phyloP scores from a whole-genome alignment of 1,284 basidiomycete genomes.

The Rhodofomes roseus region DNA sequence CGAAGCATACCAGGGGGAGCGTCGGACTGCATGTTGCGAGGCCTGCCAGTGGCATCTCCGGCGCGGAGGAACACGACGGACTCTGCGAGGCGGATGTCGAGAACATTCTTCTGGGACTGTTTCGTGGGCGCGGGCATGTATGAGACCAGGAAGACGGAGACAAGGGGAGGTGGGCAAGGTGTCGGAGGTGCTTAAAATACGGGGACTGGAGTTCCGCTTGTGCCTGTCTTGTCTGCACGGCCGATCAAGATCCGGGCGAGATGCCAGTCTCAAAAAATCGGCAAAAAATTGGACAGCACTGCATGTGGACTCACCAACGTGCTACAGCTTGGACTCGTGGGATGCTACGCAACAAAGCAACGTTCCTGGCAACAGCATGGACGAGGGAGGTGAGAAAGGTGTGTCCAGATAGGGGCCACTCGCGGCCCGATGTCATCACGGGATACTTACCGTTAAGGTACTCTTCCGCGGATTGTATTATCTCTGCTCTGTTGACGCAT shows the following conservation, averaged over 20 bases:
- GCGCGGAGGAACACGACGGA: conserved; percentile 77
- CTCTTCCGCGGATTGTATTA: not conserved
- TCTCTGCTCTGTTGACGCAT: not conserved
- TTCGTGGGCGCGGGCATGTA: conserved; percentile 3
- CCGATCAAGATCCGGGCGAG: not conserved
- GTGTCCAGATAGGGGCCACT: not conserved
- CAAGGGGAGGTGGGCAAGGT: not conserved
- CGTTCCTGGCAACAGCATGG: not conserved
- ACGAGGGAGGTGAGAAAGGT: not conserved
- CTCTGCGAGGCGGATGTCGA: conserved; percentile 75
- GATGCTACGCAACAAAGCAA: too few species aligned
- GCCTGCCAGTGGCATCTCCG: conserved; percentile 44
- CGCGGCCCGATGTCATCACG: not conserved
- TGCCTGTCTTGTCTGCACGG: not conserved
- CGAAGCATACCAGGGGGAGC: conserved; percentile 77
- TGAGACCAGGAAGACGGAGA: not conserved
- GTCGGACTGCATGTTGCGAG: conserved; percentile 40
- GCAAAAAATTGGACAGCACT: not conserved
- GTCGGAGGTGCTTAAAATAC: not conserved
- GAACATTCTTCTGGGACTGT: conserved; percentile 31
- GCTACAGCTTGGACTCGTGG: not conserved
- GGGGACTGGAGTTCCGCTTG: not conserved
- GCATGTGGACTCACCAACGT: not conserved
- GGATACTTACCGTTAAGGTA: not conserved
- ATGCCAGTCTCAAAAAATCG: not conserved